phyloP scores from a whole-genome alignment of 345 rosid genomes.

The Eucalyptus camaldulensis region DNA sequence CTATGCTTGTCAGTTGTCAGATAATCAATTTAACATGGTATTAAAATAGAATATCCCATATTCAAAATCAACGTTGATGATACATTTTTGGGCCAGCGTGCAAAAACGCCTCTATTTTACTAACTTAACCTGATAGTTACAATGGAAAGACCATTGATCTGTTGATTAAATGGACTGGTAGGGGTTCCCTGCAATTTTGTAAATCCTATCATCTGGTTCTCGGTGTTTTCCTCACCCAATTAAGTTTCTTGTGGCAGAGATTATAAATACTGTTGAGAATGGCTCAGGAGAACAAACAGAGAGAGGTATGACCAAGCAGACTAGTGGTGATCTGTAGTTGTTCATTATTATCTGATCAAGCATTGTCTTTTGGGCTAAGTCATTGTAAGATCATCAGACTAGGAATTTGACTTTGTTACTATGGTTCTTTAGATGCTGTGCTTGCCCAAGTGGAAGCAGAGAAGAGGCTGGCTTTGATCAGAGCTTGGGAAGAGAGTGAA shows the following conservation, averaged over 20 bases:
- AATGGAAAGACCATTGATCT: neutral
- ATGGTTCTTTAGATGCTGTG: conserved; percentile 12
- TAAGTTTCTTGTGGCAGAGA: neutral
- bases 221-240: neutral
- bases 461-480: conserved; percentile 42
- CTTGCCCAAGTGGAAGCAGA: conserved; percentile 40
- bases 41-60: neutral
- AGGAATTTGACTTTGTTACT: neutral
- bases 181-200: neutral
- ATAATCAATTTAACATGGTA: neutral
- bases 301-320: neutral
- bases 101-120: neutral
- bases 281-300: neutral
- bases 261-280: neutral
- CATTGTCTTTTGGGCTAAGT: neutral
- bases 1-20: neutral
- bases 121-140: neutral
- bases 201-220: neutral
- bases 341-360: neutral
- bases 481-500: conserved; percentile 80
- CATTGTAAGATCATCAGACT: neutral
- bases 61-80: neutral
- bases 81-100: neutral
- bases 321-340: neutral
- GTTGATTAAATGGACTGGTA: neutral